Evolutionary conservation across 2,329 filamentous ascomycete species (phyloP), one percentile per base, ranked within the genome.

Genomic region (Penicillium sp.): DNA sequence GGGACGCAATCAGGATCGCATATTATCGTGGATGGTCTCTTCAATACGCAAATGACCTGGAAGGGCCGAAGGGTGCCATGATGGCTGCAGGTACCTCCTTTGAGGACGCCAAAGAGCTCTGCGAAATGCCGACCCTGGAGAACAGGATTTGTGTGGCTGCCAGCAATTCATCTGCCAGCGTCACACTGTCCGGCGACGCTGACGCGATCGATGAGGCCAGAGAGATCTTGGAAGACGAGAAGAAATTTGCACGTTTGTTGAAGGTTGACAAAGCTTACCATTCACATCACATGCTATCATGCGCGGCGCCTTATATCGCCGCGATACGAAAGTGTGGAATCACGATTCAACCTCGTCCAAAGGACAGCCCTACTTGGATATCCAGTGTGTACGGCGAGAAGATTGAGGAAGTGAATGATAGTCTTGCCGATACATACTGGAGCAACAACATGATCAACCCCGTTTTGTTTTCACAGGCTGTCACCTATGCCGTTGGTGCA

Each of bases 141-240:
- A 67, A 64, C 0, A 58, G 67, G 4, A 54, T 74, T 4, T 58
- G 57, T 8, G 60, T 77, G 36, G 75, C 74, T 1, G 72, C 71
- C 4, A 55, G 58, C 44, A 82, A 82, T 58, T 72, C 71, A 27
- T 71, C 77, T 0, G 47, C 57, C 0, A 76, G 72, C 34, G 65
- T 80, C 1, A 82, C 80, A 0, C 36, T 81, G 0, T 79, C 78
- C 7, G 79, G 80, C 0, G 74, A 80, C 52, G 52, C 43, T 3
- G 59, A 71, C 54, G 68, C 66, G 5, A 70, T 81, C 4, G 56
- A 69, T 0, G 64, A 71, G 42, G 60, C 63, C 0, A 61, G 69
- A 4, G 52, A 64, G 1, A 59, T 67, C 0, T 56, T 81, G 0
- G 62, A 73, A 1, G 61, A 68, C 3, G 60, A 73, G 18, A 62